Conservation (phyloP, 1,284 basidiomycete genomes). For the Tylopilus sp. region DNA sequence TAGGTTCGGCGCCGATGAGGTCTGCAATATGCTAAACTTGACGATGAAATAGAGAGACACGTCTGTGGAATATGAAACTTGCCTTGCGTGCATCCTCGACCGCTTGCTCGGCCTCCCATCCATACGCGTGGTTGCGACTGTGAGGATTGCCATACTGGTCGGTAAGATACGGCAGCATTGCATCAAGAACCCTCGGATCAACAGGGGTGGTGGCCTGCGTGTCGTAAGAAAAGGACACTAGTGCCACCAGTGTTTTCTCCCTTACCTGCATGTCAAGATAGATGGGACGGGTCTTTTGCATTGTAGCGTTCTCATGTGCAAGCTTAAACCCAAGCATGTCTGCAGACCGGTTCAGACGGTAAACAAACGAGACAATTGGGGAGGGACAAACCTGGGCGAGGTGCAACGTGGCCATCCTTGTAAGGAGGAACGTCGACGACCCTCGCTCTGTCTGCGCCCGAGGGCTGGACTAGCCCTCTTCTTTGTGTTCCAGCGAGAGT, state of each 20-base stretch:
- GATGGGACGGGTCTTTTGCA: constrained; percentile 75
- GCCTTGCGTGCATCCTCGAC: constrained; percentile 89
- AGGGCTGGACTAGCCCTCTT: constrained; percentile 66
- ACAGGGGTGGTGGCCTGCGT: constrained; percentile 90
- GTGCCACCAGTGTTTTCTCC: neutral
- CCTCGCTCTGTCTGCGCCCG: constrained; percentile 71
- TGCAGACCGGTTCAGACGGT: constrained; percentile 26
- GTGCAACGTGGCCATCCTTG: constrained; percentile 66
- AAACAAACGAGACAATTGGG: neutral
- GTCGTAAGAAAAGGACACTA: constrained; percentile 14
- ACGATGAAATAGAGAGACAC: constrained; percentile 16
- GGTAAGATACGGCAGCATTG: constrained; percentile 94
- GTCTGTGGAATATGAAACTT: constrained; percentile 15
- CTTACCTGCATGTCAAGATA: constrained; percentile 91
- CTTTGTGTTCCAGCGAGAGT: constrained; percentile 32
- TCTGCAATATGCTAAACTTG: constrained; percentile 72
- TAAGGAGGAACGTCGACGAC: constrained; percentile 75
- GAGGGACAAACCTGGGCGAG: constrained; percentile 53
- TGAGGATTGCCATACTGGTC: constrained; percentile 99
- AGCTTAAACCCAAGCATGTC: constrained; percentile 91
- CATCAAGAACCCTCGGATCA: constrained; percentile 94
- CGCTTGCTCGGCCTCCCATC: constrained; percentile 96
- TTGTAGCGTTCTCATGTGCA: constrained; percentile 60
- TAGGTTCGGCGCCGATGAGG: constrained; percentile 89
- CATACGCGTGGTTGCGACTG: constrained; percentile 96